Evolutionary conservation across 2,329 filamentous ascomycete genomes (phyloP), one percentile per base, ranked within the genome.

Genomic region (Ophiocordyceps camponoti-leonardi): DNA sequence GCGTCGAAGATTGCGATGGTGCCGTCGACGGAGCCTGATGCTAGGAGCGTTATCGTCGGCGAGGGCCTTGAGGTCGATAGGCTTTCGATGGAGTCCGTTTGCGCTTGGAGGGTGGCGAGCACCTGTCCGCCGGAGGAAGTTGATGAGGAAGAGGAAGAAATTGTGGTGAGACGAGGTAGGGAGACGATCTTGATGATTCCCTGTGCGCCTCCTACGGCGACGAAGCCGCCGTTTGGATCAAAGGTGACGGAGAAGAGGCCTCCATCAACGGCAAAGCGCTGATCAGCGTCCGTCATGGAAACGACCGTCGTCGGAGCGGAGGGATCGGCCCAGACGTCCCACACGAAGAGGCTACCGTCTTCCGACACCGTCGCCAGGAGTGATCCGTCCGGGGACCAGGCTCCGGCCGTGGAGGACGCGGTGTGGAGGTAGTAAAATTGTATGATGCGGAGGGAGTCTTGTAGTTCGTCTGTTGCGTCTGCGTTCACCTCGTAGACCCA

Each of bases 371-470:
- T 95, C 7, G 84, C 86, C 2, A 98, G 73, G 16, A 96, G 68
- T 28, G 79, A 79, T 44, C 92, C 92, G 60, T 95, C 88, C 5
- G 85, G 75, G 0, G 86, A 86, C 88, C 92, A 98, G 2, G 83
- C 72, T 48, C 92, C 92, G 8, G 88, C 90, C 1, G 92, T 96
- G 65, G 84, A 93, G 26, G 84, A 67, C 18, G 67, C 82, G 3
- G 84, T 90, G 67, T 96, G 92, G 23, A 93, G 72, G 70, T 94
- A 95, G 67, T 92, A 95, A 23, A 83, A 83, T 67, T 94, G 86
- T 6, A 93, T 73, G 57, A 96, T 92, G 54, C 81, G 79, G 45
- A 96, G 71, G 8, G 84, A 65, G 56, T 67, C 69, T 44, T 64
- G 64, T n/a, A n/a, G n/a, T 31, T 63, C 41, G 50, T 85, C 79